Evolutionary conservation across 805 yeast genomes (phyloP).

Genomic region (Starmerella floris): DNA sequence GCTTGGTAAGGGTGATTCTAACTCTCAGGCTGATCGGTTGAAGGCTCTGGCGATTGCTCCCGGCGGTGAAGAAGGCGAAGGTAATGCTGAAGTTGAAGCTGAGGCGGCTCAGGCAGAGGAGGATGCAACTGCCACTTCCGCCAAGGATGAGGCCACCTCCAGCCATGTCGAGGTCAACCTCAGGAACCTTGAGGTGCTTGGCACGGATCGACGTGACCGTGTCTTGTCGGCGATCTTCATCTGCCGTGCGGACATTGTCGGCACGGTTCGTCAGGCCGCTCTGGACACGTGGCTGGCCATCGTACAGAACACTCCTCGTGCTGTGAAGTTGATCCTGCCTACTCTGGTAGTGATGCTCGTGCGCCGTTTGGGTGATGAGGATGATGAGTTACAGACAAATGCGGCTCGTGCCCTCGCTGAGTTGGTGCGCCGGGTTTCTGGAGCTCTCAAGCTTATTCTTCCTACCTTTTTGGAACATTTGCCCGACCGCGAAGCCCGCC

Average conservation of each 20-base stretch:
- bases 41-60: conserved; percentile 17
- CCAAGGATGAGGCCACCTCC: conserved; percentile 27
- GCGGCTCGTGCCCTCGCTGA: conserved; percentile 94
- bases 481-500: conserved; percentile 69
- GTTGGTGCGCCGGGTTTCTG: conserved; percentile 78
- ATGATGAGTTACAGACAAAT: conserved; percentile 63
- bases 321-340: conserved; percentile 83
- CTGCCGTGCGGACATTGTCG: conserved; percentile 84
- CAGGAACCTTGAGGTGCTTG: conserved; percentile 49
- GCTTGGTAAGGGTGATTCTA: conserved; percentile 45
- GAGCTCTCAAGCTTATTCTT: conserved; percentile 66
- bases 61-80: conserved; percentile 36
- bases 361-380: conserved; percentile 68
- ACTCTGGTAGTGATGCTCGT: conserved; percentile 68
- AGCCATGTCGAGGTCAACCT: conserved; percentile 13
- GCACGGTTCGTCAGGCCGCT: conserved; percentile 76
- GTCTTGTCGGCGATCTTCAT: conserved; percentile 75
- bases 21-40: conserved; percentile 25
- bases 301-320: conserved; percentile 89
- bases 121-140: conserved; percentile 19
- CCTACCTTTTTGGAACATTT: conserved; percentile 65
- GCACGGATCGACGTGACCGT: conserved; percentile 77
- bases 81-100: conserved; percentile 40
- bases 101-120: conserved; percentile 26
- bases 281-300: conserved; percentile 93